Evolutionary conservation across 352 stramenopile species (phyloP).

Genomic region (Hyaloperonospora brassicae): DNA sequence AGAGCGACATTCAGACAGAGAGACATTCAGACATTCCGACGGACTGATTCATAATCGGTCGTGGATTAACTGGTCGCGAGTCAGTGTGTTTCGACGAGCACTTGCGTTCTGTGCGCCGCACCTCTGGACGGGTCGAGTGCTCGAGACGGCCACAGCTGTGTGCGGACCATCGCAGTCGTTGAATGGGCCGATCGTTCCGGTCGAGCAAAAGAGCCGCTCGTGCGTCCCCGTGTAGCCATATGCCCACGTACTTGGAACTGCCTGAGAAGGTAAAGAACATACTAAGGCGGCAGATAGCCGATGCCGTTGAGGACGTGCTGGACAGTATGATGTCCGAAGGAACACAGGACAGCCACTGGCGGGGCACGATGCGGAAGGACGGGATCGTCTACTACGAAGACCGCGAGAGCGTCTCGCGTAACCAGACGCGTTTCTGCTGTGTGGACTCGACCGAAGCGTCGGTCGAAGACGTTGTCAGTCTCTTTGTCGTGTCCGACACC

Average conservation of each 20-base stretch:
- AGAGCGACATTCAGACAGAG: too few relatives aligned
- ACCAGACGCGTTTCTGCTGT: slow-evolving; percentile 36
- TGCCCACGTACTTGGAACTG: slow-evolving; percentile 19
- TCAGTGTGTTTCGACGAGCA: too few relatives aligned
- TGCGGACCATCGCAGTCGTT: slow-evolving; percentile 4
- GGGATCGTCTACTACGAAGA: slow-evolving; percentile 36
- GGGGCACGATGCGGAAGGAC: slow-evolving; percentile 28
- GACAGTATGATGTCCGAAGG: slow-evolving; percentile 35
- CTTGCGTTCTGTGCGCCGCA: too few relatives aligned
- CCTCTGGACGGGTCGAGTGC: too few relatives aligned
- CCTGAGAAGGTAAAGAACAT: slow-evolving; percentile 18
- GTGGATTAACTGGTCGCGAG: too few relatives aligned
- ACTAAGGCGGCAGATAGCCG: slow-evolving; percentile 23
- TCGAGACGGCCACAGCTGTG: too few relatives aligned
- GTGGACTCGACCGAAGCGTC: slow-evolving; percentile 25
- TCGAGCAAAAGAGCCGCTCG: slow-evolving; percentile 16
- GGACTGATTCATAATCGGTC: too few relatives aligned
- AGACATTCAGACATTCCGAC: too few relatives aligned
- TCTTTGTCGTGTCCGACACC: slow-evolving; percentile 32
- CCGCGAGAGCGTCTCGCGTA: slow-evolving; percentile 23
- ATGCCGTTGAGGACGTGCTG: slow-evolving; percentile 30
- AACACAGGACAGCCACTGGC: slow-evolving; percentile 24
- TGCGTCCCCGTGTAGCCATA: slow-evolving; percentile 2
- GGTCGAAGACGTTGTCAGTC: slow-evolving; percentile 28
- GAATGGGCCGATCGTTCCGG: slow-evolving; percentile 11